Base-by-base conservation (phyloP, 2,329 filamentous ascomycete species). In the Teratosphaeria nubilosa region DNA sequence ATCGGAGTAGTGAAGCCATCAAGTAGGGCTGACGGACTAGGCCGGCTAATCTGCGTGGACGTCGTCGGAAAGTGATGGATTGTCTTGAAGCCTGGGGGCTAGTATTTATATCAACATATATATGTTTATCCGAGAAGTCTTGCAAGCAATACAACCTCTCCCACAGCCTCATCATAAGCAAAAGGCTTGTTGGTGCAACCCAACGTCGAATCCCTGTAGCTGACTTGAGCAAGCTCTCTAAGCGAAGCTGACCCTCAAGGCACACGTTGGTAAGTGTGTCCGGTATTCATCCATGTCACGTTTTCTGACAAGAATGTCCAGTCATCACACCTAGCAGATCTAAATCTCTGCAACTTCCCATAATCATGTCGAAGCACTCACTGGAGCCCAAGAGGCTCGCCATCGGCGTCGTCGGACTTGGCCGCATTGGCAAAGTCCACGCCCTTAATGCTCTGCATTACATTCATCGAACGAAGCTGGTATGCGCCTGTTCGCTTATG, bases 401-500 rank as follows among this genome's bases (percentile, higher is more conserved):
- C 62, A 69, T 80, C 61, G 78, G 72, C 56, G 76, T 76, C 55
- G 76, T 76, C 45, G 78, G 79, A 53, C 76, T 81, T 54, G 78
- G 79, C 32, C 77, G 79, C 62, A 81, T 81, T 77, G 79, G 78
- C 53, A 74, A 76, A 59, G 74, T 78, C n/a, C 78, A 81, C 68
- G 79, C 77, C 56, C 67, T 77, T 53, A 79, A 78, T 62, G 75
- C 80, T 58, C 69, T 79, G 54, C 68, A 77, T 58, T 71, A 72
- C 30, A 75, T 75, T 6, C 77, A 77, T 27, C 73, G 76, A 50
- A 78, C 78, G 50, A 68, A 78, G 54, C 73, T 82, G 31, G 75
- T 80, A 30, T 78, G 78, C 57, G 79, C 76, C 41, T 79, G 75
- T 65, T 76, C 9, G 16, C 54, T 56, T 41, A 32, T 52, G 5